These are phyloP conservation scores for Globisporangium acanthophoron DNA, from an alignment of 352 stramenopile species.

Conservation along the genomic window DNA sequence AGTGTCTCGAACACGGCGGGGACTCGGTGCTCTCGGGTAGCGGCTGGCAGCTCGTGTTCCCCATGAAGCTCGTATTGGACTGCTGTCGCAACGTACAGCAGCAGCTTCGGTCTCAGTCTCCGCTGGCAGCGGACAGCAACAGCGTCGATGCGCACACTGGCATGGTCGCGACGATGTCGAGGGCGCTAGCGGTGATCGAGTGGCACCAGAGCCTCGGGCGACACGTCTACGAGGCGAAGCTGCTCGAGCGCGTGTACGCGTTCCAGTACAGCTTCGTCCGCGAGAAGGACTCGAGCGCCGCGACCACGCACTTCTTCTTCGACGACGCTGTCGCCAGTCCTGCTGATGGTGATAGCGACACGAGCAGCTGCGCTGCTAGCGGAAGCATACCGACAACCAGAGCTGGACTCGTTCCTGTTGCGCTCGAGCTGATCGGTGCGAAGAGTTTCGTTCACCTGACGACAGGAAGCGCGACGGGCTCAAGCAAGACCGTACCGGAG, in stretches of 20 bases:
- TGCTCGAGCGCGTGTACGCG: slow-evolving; percentile 34
- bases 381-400: neutral
- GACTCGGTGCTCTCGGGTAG: slow-evolving; percentile 18
- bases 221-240: slow-evolving; percentile 32
- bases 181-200: slow-evolving; percentile 22
- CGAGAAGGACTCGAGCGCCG: slow-evolving; percentile 18
- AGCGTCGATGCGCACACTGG: neutral
- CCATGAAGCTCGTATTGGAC: slow-evolving; percentile 24
- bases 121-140: neutral
- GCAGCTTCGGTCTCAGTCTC: neutral
- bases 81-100: slow-evolving; percentile 13
- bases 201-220: slow-evolving; percentile 32
- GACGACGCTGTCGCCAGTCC: neutral
- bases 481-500: slow-evolving; percentile 23
- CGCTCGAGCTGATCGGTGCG: slow-evolving; percentile 6
- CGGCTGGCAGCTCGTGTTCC: slow-evolving; percentile 33
- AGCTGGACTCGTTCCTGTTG: neutral
- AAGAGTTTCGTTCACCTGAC: slow-evolving; percentile 2
- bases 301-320: slow-evolving; percentile 25
- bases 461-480: neutral
- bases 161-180: slow-evolving; percentile 12
- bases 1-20: slow-evolving; percentile 24
- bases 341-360: too few species aligned
- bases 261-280: slow-evolving; percentile 39
- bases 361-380: slow-evolving; percentile 1